A percentile compares a stretch with the other conserved stretches of the same genome.
Evolutionary conservation across 441 rosid species (phyloP).

Genomic region (Pelargonium australe): DNA sequence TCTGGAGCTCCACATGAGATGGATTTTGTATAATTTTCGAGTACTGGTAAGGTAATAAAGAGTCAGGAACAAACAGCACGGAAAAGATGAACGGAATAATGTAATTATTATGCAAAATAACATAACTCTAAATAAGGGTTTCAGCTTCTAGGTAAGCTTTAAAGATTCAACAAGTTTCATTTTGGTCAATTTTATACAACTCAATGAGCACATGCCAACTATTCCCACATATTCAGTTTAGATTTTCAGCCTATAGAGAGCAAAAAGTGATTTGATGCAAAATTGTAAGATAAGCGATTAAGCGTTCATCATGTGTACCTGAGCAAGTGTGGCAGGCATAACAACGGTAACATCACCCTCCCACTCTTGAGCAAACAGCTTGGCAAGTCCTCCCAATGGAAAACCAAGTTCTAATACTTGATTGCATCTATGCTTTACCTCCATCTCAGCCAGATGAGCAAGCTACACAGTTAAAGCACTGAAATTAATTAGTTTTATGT

Average conservation of each 20-base stretch:
- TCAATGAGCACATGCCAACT: neutral
- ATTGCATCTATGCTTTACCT: conserved; percentile 88
- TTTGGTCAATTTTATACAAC: neutral
- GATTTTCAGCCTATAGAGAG: no score
- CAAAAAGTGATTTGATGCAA: no score
- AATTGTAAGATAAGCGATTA: neutral
- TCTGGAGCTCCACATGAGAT: conserved; percentile 65
- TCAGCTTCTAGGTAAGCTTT: neutral
- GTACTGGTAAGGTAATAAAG: conserved; percentile 41
- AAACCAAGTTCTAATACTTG: conserved; percentile 86
- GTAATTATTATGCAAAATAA: neutral
- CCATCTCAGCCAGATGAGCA: conserved; percentile 88
- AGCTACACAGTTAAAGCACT: conserved; percentile 40
- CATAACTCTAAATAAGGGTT: neutral
- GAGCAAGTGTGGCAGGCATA: conserved; percentile 92
- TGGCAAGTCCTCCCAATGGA: conserved; percentile 84
- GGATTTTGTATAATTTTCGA: conserved; percentile 87
- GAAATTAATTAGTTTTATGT: conserved; percentile 14
- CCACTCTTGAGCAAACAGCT: conserved; percentile 95
- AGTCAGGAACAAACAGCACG: conserved; percentile 2
- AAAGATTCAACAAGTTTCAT: neutral
- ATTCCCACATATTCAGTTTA: no score
- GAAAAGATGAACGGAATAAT: neutral
- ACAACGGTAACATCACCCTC: conserved; percentile 96
- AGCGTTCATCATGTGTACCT: conserved; percentile 39